Base-by-base conservation (phyloP, 2,329 filamentous ascomycete species). In the Periconia sp. region DNA sequence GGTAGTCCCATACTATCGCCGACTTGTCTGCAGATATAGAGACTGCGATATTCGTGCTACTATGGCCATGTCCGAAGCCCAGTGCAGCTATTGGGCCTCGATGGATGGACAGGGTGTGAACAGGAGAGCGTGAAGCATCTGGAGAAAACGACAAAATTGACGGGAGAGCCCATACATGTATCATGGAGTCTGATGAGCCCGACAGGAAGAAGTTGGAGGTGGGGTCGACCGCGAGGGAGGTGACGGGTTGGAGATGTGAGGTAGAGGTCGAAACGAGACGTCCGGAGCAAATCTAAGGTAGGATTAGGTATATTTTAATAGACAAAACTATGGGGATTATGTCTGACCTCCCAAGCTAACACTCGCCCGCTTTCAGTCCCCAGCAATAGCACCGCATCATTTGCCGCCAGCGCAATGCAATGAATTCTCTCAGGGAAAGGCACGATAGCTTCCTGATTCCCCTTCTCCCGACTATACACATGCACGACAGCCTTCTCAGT, bases 1-100 rank as follows among this genome's bases (percentile, higher is more conserved):
- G 83, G 66, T 95, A 95, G 71, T 97, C 92, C 94, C 94, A 99
- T 47, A 95, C 78, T 59, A 96, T 86, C 57, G 89, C 89, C 6
- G 89, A 94, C 71, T 89, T 92, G 73, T 97, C 94, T 57, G 83
- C 85, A 53, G 89, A 89, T 5, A 86, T 83, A 3, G 92, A 95
- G 15, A 96, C 80, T 46, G 88, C 92, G 48, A 97, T 84, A 67
- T 89, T 92, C 45, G 87, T 87, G 58, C 85, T 82, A 65, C 83
- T 86, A 46, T 79, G 76, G 63, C 87, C 86, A 61, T 88, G 84
- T 13, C 88, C 86, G 40, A 80, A 68, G 8, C 70, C 71, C n/a
- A 85, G 65, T 3, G 77, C 73, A 5, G 83, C 92, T 69, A 92
- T 85, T 65, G 80, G 87, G 50, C 83, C 85, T 23, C 87, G 82